Percentiles rank a stretch among this genome's conserved stretches.
phyloP scores from a whole-genome alignment of 306 rosid genomes.

The barrel medic (Medicago truncatula) region DNA sequence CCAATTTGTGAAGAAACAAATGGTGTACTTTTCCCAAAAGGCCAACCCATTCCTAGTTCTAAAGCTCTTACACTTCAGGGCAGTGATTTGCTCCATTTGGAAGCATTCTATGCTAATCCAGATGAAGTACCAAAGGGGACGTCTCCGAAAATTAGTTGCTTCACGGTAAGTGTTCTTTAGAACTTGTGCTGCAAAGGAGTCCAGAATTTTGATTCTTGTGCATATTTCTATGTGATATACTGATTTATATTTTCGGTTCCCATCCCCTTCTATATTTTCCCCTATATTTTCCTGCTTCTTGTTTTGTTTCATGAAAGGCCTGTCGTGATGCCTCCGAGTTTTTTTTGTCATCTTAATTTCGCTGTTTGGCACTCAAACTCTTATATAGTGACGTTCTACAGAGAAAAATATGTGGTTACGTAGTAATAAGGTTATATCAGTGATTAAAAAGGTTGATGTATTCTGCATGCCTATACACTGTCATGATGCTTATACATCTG shows the following conservation, averaged over 20 bases:
- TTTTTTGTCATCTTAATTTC: neutral
- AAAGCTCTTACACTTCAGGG: conserved; percentile 65
- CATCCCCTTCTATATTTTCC: too few species aligned
- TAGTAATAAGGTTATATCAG: too few species aligned
- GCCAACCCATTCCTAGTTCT: conserved; percentile 79
- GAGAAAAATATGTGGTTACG: too few species aligned
- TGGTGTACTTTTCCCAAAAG: conserved; percentile 72
- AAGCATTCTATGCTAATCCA: conserved; percentile 72
- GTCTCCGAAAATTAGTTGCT: conserved; percentile 70
- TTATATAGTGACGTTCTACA: neutral
- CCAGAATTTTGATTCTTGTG: neutral
- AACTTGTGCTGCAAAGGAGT: neutral
- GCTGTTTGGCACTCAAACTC: neutral
- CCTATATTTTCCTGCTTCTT: too few species aligned
- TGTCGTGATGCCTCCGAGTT: neutral
- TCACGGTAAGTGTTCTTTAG: conserved; percentile 59
- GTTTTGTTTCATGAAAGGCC: neutral
- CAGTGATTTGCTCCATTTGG: conserved; percentile 62
- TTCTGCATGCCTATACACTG: neutral
- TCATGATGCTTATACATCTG: conserved; percentile 14
- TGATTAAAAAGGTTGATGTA: too few species aligned
- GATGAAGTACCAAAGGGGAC: conserved; percentile 67
- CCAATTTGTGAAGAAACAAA: conserved; percentile 57
- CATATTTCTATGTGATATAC: too few species aligned
- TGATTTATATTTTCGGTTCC: too few species aligned